phyloP scores from a whole-genome alignment of 345 rosid genomes.

The Anacardium occidentale region DNA sequence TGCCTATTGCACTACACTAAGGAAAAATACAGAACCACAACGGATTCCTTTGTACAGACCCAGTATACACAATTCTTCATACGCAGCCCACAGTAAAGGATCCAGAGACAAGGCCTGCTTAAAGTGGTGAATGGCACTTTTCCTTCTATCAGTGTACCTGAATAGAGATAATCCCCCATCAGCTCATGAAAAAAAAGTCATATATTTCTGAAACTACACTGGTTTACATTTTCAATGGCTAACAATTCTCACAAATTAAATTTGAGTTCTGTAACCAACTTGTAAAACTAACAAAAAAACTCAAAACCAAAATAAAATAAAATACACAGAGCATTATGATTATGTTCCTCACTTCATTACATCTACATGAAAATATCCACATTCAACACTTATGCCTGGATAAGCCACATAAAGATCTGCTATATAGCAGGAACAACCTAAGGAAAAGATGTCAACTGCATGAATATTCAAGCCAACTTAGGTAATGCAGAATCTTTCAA shows the following conservation, averaged over 20 bases:
- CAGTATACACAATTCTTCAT: slow-evolving; percentile 84
- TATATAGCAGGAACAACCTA: not conserved
- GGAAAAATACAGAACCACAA: not conserved
- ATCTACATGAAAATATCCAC: not conserved
- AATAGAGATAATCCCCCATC: slow-evolving; percentile 19
- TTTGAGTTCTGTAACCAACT: too few relatives aligned
- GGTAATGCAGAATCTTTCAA: not conserved
- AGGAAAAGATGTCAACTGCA: not conserved
- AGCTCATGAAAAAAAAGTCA: not conserved
- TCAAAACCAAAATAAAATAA: not conserved
- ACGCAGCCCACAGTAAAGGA: slow-evolving; percentile 95
- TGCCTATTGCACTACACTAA: slow-evolving; percentile 6
- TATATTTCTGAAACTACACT: not conserved
- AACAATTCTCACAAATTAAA: too few relatives aligned
- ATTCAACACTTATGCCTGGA: not conserved
- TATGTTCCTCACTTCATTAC: not conserved
- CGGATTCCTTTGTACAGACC: slow-evolving; percentile 44
- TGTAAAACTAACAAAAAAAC: not conserved
- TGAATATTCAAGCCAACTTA: not conserved
- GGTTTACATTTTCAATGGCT: not conserved
- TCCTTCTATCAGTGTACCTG: slow-evolving; percentile 94
- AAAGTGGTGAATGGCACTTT: slow-evolving; percentile 74
- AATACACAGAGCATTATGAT: not conserved
- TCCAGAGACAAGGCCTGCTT: slow-evolving; percentile 79
- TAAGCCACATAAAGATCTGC: not conserved